Evolutionary conservation across 768 basidiomycete genomes (phyloP).

Genomic region (Phanerochaete carnosa): DNA sequence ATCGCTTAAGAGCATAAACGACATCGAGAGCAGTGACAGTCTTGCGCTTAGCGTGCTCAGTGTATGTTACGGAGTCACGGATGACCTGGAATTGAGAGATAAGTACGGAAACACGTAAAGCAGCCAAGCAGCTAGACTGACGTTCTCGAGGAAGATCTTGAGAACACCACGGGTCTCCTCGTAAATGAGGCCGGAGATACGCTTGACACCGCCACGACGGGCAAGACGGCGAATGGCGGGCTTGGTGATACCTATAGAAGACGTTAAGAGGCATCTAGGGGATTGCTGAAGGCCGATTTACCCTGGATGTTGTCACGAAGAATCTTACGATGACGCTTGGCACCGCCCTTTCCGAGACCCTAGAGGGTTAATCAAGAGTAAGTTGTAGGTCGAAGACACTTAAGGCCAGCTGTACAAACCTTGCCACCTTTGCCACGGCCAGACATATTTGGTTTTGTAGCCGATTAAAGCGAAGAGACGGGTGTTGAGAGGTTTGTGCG

Average conservation of each 20-base stretch:
- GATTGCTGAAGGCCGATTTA: constrained; percentile 23
- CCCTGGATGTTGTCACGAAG: constrained; percentile 83
- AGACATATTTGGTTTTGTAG: constrained; percentile 46
- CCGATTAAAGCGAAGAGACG: constrained; percentile 1
- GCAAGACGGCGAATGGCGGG: constrained; percentile 62
- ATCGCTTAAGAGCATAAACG: constrained; percentile 82
- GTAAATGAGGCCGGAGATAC: constrained; percentile 57
- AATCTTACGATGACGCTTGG: constrained; percentile 79
- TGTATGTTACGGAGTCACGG: constrained; percentile 97
- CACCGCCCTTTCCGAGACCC: constrained; percentile 79
- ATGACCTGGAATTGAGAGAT: constrained; percentile 60
- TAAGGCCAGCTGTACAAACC: constrained; percentile 31
- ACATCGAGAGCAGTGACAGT: constrained; percentile 96
- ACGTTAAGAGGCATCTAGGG: background rate
- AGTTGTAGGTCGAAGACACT: background rate
- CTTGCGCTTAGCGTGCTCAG: constrained; percentile 95
- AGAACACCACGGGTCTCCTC: constrained; percentile 67
- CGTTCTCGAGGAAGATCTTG: constrained; percentile 49
- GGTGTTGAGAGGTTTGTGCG: background rate
- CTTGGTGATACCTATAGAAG: constrained; percentile 50
- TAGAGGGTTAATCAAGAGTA: constrained; percentile 20
- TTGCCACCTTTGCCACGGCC: constrained; percentile 80
- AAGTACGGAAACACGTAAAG: background rate
- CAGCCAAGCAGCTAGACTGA: constrained; percentile 18
- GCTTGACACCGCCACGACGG: constrained; percentile 66